Evolutionary conservation across 305 asterid genomes (phyloP).

Genomic region (Nicotiana rustica): DNA sequence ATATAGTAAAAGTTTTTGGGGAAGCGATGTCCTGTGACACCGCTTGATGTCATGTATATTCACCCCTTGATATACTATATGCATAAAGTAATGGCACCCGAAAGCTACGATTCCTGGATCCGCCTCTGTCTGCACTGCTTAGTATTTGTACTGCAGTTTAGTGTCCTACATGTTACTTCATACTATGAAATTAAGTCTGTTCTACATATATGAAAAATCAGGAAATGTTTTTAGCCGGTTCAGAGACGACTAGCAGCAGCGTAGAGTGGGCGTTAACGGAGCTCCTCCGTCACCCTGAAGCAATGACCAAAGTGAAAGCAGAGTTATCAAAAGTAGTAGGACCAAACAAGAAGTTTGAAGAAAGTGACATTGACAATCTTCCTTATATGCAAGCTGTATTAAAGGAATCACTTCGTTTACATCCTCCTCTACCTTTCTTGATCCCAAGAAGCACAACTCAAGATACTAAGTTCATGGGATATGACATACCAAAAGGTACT

Average conservation of each 20-base stretch:
- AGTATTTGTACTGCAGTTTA: too few relatives aligned
- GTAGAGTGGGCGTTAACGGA: slow-evolving; percentile 40
- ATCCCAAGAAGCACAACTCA: slow-evolving; percentile 38
- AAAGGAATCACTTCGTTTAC: not conserved
- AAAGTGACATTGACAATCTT: slow-evolving; percentile 30
- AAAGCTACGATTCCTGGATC: too few relatives aligned
- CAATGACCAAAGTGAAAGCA: not conserved
- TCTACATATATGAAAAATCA: not conserved
- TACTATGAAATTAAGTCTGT: not conserved
- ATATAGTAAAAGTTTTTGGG: too few relatives aligned
- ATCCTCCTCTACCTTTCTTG: slow-evolving; percentile 46
- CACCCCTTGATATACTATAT: too few relatives aligned
- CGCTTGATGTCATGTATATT: too few relatives aligned
- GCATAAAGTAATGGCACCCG: too few relatives aligned
- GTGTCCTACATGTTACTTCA: not conserved
- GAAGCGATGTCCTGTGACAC: too few relatives aligned
- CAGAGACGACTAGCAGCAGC: slow-evolving; percentile 38
- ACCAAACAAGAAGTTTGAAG: slow-evolving; percentile 32
- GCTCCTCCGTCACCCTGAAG: slow-evolving; percentile 24
- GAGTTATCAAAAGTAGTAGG: slow-evolving; percentile 12
- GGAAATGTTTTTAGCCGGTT: slow-evolving; percentile 41
- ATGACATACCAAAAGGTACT: slow-evolving; percentile 40
- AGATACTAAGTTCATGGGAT: slow-evolving; percentile 47
- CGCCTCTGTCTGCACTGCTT: too few relatives aligned
- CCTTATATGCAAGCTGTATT: too few relatives aligned